Percentiles rank a stretch among this genome's conserved stretches.
These are phyloP conservation scores for Cutaneotrichosporon sp. DNA, from an alignment of 1,284 basidiomycete genomes.

Conservation along the genomic window DNA sequence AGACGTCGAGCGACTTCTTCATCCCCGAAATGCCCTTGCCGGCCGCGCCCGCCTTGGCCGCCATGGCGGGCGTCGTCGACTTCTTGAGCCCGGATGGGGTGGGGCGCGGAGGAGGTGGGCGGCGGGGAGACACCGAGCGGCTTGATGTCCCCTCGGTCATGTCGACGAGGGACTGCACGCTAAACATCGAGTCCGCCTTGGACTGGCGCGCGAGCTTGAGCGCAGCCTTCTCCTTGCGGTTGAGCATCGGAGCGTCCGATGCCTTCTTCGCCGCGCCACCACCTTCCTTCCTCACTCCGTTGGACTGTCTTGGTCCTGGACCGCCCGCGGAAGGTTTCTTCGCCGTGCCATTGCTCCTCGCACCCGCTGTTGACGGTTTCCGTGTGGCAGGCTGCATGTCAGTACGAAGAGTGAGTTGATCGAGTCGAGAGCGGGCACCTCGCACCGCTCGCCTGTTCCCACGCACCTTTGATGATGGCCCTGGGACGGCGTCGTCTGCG, in stretches of 20 bases:
- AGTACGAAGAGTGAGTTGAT: background rate
- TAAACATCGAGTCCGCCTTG: constrained; percentile 31
- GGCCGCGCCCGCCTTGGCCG: background rate
- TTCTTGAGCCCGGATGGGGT: background rate
- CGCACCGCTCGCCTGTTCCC: background rate
- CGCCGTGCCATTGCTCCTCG: constrained; percentile 5
- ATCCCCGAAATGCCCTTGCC: constrained; percentile 17
- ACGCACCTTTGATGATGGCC: constrained; percentile 24
- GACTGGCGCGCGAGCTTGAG: constrained; percentile 17
- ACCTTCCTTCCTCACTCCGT: constrained; percentile 6
- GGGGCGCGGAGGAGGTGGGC: background rate
- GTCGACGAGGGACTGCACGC: constrained; percentile 40
- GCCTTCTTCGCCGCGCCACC: constrained; percentile 7
- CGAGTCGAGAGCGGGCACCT: background rate
- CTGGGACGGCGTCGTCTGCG: constrained; percentile 39
- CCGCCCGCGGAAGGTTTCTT: background rate
- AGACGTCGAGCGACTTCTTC: constrained; percentile 26
- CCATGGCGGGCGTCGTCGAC: background rate
- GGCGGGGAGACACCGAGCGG: constrained; percentile 10
- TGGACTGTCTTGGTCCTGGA: background rate
- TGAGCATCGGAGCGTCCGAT: constrained; percentile 29
- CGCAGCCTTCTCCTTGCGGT: constrained; percentile 39
- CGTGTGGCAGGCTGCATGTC: constrained; percentile 3
- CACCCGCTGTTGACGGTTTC: constrained; percentile 1
- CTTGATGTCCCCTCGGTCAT: constrained; percentile 14